These are phyloP conservation scores for Fusarium nodosum DNA, from an alignment of 2,329 filamentous ascomycete species.

Conservation along the genomic window DNA sequence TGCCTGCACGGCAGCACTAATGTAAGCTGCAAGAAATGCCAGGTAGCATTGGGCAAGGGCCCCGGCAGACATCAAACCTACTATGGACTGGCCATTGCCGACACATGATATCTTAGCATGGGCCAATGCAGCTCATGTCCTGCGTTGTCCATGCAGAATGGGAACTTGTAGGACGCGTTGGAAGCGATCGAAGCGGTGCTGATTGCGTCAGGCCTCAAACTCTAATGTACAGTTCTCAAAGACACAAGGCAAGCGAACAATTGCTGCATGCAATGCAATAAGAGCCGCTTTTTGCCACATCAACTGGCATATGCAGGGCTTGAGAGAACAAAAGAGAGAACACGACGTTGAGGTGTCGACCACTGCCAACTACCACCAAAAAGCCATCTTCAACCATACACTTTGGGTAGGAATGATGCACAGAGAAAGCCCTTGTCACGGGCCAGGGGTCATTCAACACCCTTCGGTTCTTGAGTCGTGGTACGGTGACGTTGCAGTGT, in stretches of 20 bases:
- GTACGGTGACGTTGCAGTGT: conserved; percentile 11
- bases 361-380: conserved; percentile 21
- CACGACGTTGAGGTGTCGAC: conserved; percentile 30
- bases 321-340: conserved; percentile 44
- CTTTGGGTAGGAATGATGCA: conserved; percentile 20
- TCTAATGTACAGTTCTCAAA: conserved; percentile 3
- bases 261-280: conserved; percentile 40
- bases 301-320: conserved; percentile 47
- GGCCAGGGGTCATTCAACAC: conserved; percentile 46
- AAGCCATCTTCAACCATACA: conserved; percentile 26
- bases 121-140: conserved; percentile 15
- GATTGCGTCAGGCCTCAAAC: conserved; percentile 12
- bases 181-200: background rate
- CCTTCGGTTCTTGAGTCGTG: conserved; percentile 21
- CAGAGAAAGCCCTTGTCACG: conserved; percentile 36
- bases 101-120: conserved; percentile 25
- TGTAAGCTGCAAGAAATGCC: conserved; percentile 46
- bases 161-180: background rate
- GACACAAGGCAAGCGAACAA: conserved; percentile 5
- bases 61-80: conserved; percentile 34
- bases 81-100: conserved; percentile 34
- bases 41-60: conserved; percentile 34
- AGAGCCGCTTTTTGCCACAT: conserved; percentile 50
- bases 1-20: conserved; percentile 32
- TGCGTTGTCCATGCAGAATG: conserved; percentile 24